Base-by-base conservation (phyloP, 1,284 basidiomycete genomes). In the Cystobasidium pallidum region DNA sequence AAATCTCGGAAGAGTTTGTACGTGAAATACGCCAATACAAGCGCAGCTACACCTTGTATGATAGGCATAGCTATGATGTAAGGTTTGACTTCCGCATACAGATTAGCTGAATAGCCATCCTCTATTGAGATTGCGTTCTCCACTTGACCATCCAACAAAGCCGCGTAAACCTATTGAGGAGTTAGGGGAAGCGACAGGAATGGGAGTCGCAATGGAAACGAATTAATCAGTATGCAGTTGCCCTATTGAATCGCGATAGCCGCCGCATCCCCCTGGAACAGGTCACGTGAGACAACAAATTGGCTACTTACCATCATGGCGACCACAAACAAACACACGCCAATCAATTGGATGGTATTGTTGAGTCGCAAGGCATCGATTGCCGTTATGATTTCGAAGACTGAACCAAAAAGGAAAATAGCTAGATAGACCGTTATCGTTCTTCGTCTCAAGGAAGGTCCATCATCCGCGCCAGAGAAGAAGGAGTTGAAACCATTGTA, bases 311-410 rank as follows among this genome's bases (percentile, higher is more conserved):
- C 73, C 34, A 78, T 58, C 72, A 78, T 74, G 15, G 74, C 73
- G 36, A 76, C 6, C 2, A 30, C 54, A 64, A 79, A 77, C 28
- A 73, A 8, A 28, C 80, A 75, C 66, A 82, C 79, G 21, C 80
- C 77, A 39, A 77, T 64, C 47, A 83, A 78, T 75, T 81, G 75
- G 13, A 77, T 71, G 34, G 75, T 75, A 64, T 79, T 79, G 57
- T 78, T 77, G 30, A 77, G 68, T 39, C 73, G 71, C 3, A 75
- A 64, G 1, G 77, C 75, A 65, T 79, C 77, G 43, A 79, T 74
- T 3, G 75, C 65, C 28, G 77, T 73, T 15, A 74, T 43, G 17
- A 78, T 41, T 51, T 77, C 77, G 49, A 78, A 78, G 13, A 75
- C 59, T 15, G 63, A 55, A n/a, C 70, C 70, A 43, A 72, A 72